These are phyloP conservation scores for Baorangia bicolor DNA, from an alignment of 768 basidiomycete species.

Conservation along the genomic window DNA sequence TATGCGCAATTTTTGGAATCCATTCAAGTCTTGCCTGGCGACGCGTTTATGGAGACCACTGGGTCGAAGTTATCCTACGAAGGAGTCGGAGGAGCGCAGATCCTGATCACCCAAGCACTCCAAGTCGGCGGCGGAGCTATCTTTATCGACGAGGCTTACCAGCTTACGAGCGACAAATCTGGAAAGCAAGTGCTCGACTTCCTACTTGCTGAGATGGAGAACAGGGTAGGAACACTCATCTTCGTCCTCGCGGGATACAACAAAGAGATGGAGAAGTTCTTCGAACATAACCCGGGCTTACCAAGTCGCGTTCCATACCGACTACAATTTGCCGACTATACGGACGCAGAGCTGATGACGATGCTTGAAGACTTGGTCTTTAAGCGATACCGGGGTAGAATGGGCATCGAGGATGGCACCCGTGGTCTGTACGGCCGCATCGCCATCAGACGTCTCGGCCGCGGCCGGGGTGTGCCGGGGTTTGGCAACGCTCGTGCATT, in stretches of 20 bases:
- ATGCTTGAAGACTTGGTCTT: slow-evolving; percentile 53
- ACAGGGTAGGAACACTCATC: slow-evolving; percentile 58
- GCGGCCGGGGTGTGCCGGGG: slow-evolving; percentile 37
- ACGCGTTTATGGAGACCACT: slow-evolving; percentile 58
- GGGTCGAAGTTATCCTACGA: slow-evolving; percentile 58
- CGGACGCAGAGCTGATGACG: slow-evolving; percentile 50
- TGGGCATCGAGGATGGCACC: slow-evolving; percentile 56
- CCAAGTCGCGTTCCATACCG: slow-evolving; percentile 64
- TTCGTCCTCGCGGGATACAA: slow-evolving; percentile 73
- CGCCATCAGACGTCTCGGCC: slow-evolving; percentile 17
- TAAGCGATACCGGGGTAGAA: slow-evolving; percentile 46
- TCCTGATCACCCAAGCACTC: slow-evolving; percentile 42
- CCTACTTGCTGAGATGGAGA: slow-evolving; percentile 74
- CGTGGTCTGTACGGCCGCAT: slow-evolving; percentile 51
- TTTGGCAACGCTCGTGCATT: slow-evolving; percentile 71
- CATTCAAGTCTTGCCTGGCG: slow-evolving; percentile 50
- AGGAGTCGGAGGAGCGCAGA: slow-evolving; percentile 41
- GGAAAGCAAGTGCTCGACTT: slow-evolving; percentile 66
- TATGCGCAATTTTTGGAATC: slow-evolving; percentile 65
- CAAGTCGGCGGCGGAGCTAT: slow-evolving; percentile 60
- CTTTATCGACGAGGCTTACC: slow-evolving; percentile 75
- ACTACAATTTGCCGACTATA: slow-evolving; percentile 62
- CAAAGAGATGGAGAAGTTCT: slow-evolving; percentile 75
- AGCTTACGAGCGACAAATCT: slow-evolving; percentile 46
- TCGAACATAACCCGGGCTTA: slow-evolving; percentile 73